phyloP scores from a whole-genome alignment of 495 filamentous ascomycete genomes.

The Penicillium coffeae region DNA sequence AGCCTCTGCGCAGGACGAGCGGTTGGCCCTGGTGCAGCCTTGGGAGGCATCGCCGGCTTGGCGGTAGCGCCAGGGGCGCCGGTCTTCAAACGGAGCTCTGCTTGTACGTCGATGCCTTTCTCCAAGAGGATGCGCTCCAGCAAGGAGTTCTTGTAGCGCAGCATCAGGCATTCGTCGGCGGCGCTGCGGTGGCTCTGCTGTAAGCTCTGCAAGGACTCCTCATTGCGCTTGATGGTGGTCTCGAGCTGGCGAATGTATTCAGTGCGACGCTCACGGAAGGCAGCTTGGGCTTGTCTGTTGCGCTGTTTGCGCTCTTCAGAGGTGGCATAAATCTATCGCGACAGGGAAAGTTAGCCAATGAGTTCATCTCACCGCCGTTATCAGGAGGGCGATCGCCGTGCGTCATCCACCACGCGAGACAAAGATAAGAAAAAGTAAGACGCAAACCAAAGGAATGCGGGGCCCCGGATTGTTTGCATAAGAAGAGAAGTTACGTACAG shows the following conservation, averaged over 20 bases:
- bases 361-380: not conserved
- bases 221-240: constrained; percentile 95
- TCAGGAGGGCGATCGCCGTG: not conserved
- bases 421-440: constrained; percentile 9
- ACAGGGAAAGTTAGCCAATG: constrained; percentile 9
- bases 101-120: constrained; percentile 98
- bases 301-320: constrained; percentile 98
- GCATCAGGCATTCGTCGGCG: constrained; percentile 96
- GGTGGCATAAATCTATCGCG: constrained; percentile 84
- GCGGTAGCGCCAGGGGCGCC: constrained; percentile 61
- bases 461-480: constrained; percentile 28
- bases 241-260: constrained; percentile 99
- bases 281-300: constrained; percentile 95
- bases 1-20: constrained; percentile 58
- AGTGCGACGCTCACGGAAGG: constrained; percentile 91
- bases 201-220: constrained; percentile 83
- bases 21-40: constrained; percentile 42
- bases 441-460: constrained; percentile 26
- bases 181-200: constrained; percentile 93
- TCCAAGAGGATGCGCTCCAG: constrained; percentile 92
- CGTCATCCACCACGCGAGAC: not conserved
- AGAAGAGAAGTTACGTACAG: constrained; percentile 58
- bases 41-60: constrained; percentile 46
- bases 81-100: constrained; percentile 85
- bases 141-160: constrained; percentile 96